Evolutionary conservation across 2,329 filamentous ascomycete species (phyloP), one percentile per base, ranked within the genome.

Genomic region (Xylaria multiplex): DNA sequence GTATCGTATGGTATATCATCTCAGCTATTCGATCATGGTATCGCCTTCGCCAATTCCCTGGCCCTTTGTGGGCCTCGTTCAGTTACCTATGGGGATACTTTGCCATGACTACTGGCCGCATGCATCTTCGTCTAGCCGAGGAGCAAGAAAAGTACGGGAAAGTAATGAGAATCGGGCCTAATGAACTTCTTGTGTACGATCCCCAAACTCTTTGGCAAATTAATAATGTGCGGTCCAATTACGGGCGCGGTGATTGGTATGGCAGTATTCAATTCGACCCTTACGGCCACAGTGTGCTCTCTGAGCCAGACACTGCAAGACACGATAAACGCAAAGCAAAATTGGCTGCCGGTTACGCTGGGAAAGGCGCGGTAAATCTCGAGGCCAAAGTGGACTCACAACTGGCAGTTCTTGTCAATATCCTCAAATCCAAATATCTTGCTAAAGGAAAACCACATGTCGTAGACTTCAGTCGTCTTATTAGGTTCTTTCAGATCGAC

Each of bases 261-360:
- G 53, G 45, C 4, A 70, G 72, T 45, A 62, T 71, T 37, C 66
- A 69, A 40, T 71, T 77, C 53, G 72, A 77, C 40, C 75, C 73
- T 7, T 72, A 72, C 4, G 74, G 69, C 22, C 50, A 74, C 11
- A 73, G 55, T 35, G 68, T 77, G 1, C 45, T 76, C 2, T 75
- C 71, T 6, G 69, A 75, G 48, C 61, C 63, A 9, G 61, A 73
- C 52, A 74, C 71, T 2, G 59, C 62, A 14, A 62, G 43, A 8
- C 76, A 77, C 54, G 75, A 76, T 59, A 68, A 67, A 46, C 71
- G 72, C 13, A 77, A 76, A 62, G 72, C 75, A 8, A 70, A 71
- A 35, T n/a, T 77, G 8, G 64, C 60, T 2, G 32, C 63, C 2
- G 73, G 71, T 3, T 77, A 75, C 48, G 66, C 73, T 1, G 75